Conservation (phyloP, 106 monocot genomes). For the Dioscorea alata region DNA sequence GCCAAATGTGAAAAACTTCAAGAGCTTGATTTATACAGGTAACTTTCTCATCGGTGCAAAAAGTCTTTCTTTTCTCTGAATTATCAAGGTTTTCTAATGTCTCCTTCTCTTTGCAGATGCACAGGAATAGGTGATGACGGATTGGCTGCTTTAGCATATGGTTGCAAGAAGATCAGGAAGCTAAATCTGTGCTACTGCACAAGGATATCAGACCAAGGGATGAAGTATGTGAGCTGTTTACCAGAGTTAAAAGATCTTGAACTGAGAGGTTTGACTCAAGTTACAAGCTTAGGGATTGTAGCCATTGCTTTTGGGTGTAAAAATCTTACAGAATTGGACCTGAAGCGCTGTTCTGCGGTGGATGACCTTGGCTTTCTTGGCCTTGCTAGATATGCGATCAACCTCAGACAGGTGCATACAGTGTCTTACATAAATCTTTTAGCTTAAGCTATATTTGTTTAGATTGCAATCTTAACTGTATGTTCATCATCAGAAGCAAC, state of each 20-base stretch:
- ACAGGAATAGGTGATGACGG: constrained; percentile 55
- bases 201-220: constrained; percentile 59
- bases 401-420: constrained; percentile 68
- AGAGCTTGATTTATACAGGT: constrained; percentile 89
- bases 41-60: background rate
- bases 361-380: constrained; percentile 60
- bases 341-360: constrained; percentile 58
- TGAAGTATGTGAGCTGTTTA: constrained; percentile 47
- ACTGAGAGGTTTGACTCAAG: constrained; percentile 42
- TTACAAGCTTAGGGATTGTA: constrained; percentile 55
- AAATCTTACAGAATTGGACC: constrained; percentile 48
- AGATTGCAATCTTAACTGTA: too few relatives aligned
- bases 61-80: background rate
- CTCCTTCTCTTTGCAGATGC: constrained; percentile 35
- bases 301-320: constrained; percentile 58
- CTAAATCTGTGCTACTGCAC: constrained; percentile 81
- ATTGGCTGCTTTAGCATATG: constrained; percentile 37
- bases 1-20: constrained; percentile 58
- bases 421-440: background rate
- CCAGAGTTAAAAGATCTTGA: constrained; percentile 62
- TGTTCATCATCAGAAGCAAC: too few relatives aligned
- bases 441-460: background rate
- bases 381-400: constrained; percentile 39
- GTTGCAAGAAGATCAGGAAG: constrained; percentile 71
- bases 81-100: background rate